A percentile compares a stretch with the other conserved stretches of the same genome.
phyloP scores from a whole-genome alignment of 2,329 filamentous ascomycete species.

The Cordyceps cateniannulata region DNA sequence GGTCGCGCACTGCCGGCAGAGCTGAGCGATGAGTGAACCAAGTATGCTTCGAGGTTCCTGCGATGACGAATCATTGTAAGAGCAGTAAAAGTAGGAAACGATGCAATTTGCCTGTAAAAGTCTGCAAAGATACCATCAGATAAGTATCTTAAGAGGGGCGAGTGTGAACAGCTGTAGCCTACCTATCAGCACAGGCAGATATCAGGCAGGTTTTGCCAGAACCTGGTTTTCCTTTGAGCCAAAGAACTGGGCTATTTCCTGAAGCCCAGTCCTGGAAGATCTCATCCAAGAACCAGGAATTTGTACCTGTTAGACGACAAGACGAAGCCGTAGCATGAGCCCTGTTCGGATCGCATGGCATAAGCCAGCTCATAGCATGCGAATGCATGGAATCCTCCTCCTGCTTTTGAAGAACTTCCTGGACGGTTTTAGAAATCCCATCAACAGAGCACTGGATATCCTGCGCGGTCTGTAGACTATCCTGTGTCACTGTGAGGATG shows the following conservation, averaged over 20 bases:
- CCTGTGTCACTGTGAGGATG: conserved; percentile 6
- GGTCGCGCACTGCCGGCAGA: background rate
- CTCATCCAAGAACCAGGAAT: conserved; percentile 9
- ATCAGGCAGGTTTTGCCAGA: conserved; percentile 10
- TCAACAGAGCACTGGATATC: background rate
- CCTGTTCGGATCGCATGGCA: background rate
- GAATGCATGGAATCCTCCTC: background rate
- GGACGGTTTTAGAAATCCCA: background rate
- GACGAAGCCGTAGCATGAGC: conserved; percentile 2
- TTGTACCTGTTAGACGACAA: conserved; percentile 2
- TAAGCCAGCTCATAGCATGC: background rate
- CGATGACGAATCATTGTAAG: conserved; percentile 4
- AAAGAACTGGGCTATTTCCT: background rate
- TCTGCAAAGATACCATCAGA: background rate
- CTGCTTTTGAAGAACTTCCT: background rate
- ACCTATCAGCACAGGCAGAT: conserved; percentile 10
- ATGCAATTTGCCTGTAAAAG: background rate
- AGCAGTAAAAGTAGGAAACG: conserved; percentile 12
- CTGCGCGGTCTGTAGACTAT: background rate
- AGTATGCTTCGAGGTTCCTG: conserved; percentile 8
- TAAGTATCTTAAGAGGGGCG: background rate
- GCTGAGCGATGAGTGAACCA: conserved; percentile 2
- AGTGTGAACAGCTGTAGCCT: background rate
- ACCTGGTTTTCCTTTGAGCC: conserved; percentile 8
- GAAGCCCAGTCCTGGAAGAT: background rate